Conservation (phyloP, 2,329 filamentous ascomycete genomes). For the Aspergillus sp. region DNA sequence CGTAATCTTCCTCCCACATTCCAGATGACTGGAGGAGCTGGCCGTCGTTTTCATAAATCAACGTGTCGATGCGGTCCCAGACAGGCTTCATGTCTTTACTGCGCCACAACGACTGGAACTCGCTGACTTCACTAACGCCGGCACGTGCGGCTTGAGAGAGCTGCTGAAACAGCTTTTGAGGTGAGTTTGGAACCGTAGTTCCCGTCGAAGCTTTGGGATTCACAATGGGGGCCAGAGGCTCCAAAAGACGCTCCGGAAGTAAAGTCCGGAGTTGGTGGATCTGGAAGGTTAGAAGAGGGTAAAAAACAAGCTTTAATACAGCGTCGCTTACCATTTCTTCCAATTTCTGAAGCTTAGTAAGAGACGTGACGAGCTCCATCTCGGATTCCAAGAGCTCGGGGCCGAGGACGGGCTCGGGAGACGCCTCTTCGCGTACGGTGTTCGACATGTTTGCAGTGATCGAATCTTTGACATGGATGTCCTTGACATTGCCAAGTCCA, state of each 20-base stretch:
- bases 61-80: slow-evolving; percentile 43
- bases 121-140: slow-evolving; percentile 42
- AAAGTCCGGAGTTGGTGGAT: slow-evolving; percentile 49
- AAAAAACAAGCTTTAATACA: background rate
- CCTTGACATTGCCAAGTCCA: slow-evolving; percentile 2
- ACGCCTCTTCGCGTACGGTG: background rate
- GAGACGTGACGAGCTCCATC: slow-evolving; percentile 44
- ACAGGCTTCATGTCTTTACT: slow-evolving; percentile 45
- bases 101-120: slow-evolving; percentile 47
- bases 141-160: slow-evolving; percentile 41
- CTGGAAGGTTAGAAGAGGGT: slow-evolving; percentile 30
- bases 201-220: slow-evolving; percentile 32
- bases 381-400: slow-evolving; percentile 38
- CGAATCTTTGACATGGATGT: background rate
- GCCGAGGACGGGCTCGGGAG: background rate
- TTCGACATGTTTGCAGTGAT: background rate
- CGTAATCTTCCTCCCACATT: slow-evolving; percentile 49
- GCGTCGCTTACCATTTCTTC: slow-evolving; percentile 34
- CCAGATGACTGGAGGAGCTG: slow-evolving; percentile 41
- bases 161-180: slow-evolving; percentile 39
- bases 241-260: slow-evolving; percentile 46
- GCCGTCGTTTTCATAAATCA: slow-evolving; percentile 43
- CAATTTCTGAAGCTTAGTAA: slow-evolving; percentile 46
- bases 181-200: slow-evolving; percentile 36
- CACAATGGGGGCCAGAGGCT: slow-evolving; percentile 45